phyloP scores from a whole-genome alignment of 2,329 filamentous ascomycete genomes.

The Cladosporium sp. region DNA sequence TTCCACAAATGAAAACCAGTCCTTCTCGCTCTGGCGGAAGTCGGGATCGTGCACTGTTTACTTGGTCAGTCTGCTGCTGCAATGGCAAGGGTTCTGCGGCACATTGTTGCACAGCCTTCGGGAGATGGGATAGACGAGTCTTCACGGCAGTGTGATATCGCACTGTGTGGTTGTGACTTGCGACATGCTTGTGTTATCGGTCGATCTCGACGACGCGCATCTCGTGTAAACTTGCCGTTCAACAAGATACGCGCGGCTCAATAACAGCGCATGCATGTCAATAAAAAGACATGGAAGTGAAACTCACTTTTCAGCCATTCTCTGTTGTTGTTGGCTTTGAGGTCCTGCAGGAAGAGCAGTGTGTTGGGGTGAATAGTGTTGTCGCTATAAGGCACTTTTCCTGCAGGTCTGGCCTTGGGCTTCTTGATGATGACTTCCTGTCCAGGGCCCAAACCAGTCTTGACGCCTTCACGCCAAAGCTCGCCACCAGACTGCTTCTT shows the following conservation, averaged over 20 bases:
- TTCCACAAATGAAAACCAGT: slow-evolving; percentile 79
- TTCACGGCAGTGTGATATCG: background rate
- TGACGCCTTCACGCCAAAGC: slow-evolving; percentile 58
- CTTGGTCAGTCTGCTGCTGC: slow-evolving; percentile 9
- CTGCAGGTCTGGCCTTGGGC: slow-evolving; percentile 61
- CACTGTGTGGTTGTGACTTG: background rate
- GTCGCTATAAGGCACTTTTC: slow-evolving; percentile 58
- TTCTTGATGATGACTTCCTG: slow-evolving; percentile 63
- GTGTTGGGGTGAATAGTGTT: slow-evolving; percentile 64
- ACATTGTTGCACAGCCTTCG: slow-evolving; percentile 3
- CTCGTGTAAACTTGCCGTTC: slow-evolving; percentile 4
- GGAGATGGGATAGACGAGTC: background rate
- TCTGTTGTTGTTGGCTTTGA: slow-evolving; percentile 61
- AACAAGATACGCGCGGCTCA: background rate
- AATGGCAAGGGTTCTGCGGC: background rate
- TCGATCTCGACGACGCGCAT: background rate
- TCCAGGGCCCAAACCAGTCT: slow-evolving; percentile 57
- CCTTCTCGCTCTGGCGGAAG: slow-evolving; percentile 73
- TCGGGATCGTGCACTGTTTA: slow-evolving; percentile 72
- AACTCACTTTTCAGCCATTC: slow-evolving; percentile 63
- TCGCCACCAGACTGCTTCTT: slow-evolving; percentile 20
- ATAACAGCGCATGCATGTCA: background rate
- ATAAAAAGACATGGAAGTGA: background rate
- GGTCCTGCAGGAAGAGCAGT: slow-evolving; percentile 59
- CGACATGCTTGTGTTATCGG: background rate